Conservation (phyloP, 495 filamentous ascomycete species). For the Trichocladium uniseriatum region DNA sequence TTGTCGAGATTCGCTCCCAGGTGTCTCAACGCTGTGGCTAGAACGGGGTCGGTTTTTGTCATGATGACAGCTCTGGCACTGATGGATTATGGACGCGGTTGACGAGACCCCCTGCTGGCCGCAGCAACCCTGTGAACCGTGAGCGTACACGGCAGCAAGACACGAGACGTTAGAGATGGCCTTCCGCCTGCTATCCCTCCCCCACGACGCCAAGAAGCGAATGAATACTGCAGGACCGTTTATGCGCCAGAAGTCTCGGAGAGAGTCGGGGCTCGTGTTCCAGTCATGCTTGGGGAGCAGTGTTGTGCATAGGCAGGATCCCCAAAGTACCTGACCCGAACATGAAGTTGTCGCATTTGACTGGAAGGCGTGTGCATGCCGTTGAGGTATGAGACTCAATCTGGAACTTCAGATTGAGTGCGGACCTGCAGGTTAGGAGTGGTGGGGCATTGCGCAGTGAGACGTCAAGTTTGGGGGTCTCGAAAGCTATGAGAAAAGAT, state of each 20-base stretch:
- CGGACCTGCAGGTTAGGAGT: slow-evolving; percentile 8
- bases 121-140: no score
- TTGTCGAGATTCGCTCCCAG: background rate
- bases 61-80: no score
- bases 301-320: slow-evolving; percentile 13
- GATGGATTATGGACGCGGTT: no score
- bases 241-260: slow-evolving; percentile 1
- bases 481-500: background rate
- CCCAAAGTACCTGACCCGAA: slow-evolving; percentile 1
- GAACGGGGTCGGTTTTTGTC: background rate
- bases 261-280: slow-evolving; percentile 7
- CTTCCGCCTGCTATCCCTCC: background rate
- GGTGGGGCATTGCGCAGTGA: slow-evolving; percentile 13
- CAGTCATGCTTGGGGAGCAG: slow-evolving; percentile 10
- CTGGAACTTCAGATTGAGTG: slow-evolving; percentile 17
- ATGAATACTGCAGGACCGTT: slow-evolving; percentile 18
- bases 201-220: slow-evolving; percentile 2
- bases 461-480: slow-evolving; percentile 13
- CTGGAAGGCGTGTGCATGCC: background rate
- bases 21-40: background rate
- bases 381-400: slow-evolving; percentile 12
- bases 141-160: background rate
- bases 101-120: background rate
- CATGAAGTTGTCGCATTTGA: slow-evolving; percentile 2
- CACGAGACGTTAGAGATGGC: no score